These are phyloP conservation scores for Populus simonii DNA, from an alignment of 345 rosid species.

Conservation along the genomic window DNA sequence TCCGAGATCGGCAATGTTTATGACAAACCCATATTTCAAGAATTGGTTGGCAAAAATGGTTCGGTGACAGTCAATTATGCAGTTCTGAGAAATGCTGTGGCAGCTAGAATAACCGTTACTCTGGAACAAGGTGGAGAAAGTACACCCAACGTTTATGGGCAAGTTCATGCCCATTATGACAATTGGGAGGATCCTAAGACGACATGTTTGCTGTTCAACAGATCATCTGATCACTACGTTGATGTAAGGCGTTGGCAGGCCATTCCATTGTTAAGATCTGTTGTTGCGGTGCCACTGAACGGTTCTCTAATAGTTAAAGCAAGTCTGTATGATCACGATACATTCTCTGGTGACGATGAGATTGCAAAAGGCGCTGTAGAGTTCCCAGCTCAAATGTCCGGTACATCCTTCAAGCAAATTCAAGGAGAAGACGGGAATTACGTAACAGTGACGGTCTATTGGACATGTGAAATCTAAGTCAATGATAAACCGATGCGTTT, in stretches of 20 bases:
- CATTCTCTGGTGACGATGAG: neutral
- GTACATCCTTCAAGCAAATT: neutral
- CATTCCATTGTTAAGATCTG: neutral
- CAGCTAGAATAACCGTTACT: neutral
- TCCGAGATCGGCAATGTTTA: neutral
- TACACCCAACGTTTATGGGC: neutral
- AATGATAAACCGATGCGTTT: no score
- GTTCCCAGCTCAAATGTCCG: neutral
- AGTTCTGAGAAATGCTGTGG: conserved; percentile 1
- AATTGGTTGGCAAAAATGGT: neutral
- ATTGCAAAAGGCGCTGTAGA: conserved; percentile 1
- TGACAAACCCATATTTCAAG: neutral
- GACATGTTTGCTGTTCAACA: neutral
- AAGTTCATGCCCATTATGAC: neutral
- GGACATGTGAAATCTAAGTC: neutral
- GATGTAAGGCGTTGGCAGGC: neutral
- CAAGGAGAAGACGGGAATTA: neutral
- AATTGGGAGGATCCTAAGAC: neutral
- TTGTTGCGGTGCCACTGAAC: neutral
- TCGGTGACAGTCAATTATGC: neutral
- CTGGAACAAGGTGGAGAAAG: neutral
- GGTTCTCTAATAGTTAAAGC: neutral
- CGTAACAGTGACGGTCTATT: neutral
- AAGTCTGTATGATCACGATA: neutral
- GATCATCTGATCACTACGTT: neutral